Base-by-base conservation (phyloP, 495 filamentous ascomycete genomes). In the Entonaema liquescens region DNA sequence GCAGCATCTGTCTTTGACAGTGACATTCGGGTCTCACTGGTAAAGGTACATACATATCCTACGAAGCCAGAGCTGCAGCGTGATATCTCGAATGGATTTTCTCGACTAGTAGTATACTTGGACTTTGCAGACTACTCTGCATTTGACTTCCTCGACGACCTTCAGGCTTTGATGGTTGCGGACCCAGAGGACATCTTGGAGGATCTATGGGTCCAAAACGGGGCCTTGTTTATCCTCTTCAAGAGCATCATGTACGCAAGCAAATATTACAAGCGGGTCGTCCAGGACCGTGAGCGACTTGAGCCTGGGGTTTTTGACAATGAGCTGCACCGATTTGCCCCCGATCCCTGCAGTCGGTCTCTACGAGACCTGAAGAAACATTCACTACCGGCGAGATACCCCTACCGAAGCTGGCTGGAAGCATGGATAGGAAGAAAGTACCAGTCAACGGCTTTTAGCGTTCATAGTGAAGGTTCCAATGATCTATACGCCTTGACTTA, bases 291-390 rank as follows among this genome's bases (percentile, higher is more conserved):
- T 0, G 8, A 29, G 5, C 9, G 8, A 23, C 17, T 21, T 2
- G 8, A 19, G 1, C 19, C 28, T 2, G 59, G 28, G 0, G 15
- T 19, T 9, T 50, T 62, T 17, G 21, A 29, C 2, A 19, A 29
- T 5, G n/a, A 52, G 11, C 7, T 29, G 2, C 23, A 58, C 12
- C 52, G 21, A n/a, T 68, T 72, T 26, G 64, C 55, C 2, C 23
- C 9, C 1, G 69, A 72, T 35, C 69, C 69, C 1, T 67, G 69
- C 36, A 55, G 63, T 19, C 2, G 28, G 4, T 59, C 59, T 1
- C 3, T 64, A 12, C 9, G 58, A 1, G 35, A 50, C 2, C 19
- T 57, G 6, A 15, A 17, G 1, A 1, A 21, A 4, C 8, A 17
- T n/a, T 9, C 17, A 2, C 12, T 8, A 5, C n/a, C 42, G 2